Percentiles rank a stretch among this genome's conserved stretches.
These are phyloP conservation scores for Wickerhamiella qilinensis DNA, from an alignment of 805 yeast genomes.

Conservation along the genomic window DNA sequence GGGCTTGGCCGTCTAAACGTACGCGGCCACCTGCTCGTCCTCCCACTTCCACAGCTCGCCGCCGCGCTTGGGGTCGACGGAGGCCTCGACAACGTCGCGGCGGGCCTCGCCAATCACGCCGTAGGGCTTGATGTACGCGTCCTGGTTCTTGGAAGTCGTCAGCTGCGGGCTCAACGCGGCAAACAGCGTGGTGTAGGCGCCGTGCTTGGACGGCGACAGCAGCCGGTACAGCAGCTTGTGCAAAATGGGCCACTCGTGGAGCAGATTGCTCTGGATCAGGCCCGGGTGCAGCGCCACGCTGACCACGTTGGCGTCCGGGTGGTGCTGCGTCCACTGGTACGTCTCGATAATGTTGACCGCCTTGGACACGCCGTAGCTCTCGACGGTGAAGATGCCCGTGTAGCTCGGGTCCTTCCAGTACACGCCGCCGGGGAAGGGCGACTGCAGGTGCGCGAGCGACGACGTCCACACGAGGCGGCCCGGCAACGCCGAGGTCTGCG, in stretches of 20 bases:
- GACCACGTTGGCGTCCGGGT: conserved; percentile 22
- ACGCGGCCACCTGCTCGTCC: neutral
- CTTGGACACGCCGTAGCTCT: conserved; percentile 29
- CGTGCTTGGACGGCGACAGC: no score
- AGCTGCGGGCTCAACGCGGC: conserved; percentile 28
- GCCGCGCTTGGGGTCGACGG: conserved; percentile 20
- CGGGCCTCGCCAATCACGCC: conserved; percentile 26
- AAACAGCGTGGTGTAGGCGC: conserved; percentile 30
- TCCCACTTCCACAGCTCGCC: conserved; percentile 23
- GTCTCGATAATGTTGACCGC: conserved; percentile 26
- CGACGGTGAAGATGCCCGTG: conserved; percentile 5
- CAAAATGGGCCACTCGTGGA: conserved; percentile 11
- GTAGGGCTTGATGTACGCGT: conserved; percentile 26
- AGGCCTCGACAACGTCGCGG: conserved; percentile 23
- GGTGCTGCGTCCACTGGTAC: conserved; percentile 22
- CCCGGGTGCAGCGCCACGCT: conserved; percentile 30
- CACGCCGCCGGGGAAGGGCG: conserved; percentile 22
- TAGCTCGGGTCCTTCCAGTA: conserved; percentile 22
- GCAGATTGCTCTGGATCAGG: conserved; percentile 22
- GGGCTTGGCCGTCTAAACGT: neutral
- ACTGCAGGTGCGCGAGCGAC: conserved; percentile 24
- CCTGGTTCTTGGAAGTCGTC: conserved; percentile 20
- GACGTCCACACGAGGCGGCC: conserved; percentile 32
- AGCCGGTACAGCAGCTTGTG: no score
- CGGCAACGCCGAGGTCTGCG: neutral